Conservation (phyloP, 169 alveolate genomes). For the Eimeria sp. region DNA sequence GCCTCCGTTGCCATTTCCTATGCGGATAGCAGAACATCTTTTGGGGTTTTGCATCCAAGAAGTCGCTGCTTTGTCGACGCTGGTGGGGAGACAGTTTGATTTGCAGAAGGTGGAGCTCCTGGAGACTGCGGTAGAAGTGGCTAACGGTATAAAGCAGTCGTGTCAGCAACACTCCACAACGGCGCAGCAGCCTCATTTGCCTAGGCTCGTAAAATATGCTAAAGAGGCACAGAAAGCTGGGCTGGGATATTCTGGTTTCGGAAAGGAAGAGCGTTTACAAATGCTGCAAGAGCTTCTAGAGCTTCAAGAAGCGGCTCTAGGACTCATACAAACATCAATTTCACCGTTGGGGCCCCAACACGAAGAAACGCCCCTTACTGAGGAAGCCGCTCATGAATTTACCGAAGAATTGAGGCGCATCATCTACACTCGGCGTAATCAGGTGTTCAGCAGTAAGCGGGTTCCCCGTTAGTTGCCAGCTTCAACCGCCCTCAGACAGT, state of each 20-base stretch:
- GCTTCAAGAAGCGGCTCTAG: not conserved
- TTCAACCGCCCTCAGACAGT: too few species aligned
- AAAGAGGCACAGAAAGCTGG: not conserved
- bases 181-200: not conserved
- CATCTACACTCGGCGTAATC: not conserved
- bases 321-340: not conserved
- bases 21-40: not conserved
- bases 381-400: not conserved
- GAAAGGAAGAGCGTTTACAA: not conserved
- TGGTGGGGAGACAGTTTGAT: not conserved
- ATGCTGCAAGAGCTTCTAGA: not conserved
- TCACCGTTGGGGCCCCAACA: not conserved
- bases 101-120: not conserved
- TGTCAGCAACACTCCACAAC: not conserved
- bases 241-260: not conserved
- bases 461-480: too few species aligned
- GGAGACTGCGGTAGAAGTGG: not conserved
- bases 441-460: not conserved
- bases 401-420: not conserved
- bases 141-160: not conserved
- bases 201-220: not conserved
- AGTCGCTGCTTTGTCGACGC: not conserved
- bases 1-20: not conserved
- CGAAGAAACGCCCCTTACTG: not conserved
- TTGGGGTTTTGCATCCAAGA: not conserved